phyloP scores from a whole-genome alignment of 2,329 filamentous ascomycete species.

The Colletotrichum sp. region DNA sequence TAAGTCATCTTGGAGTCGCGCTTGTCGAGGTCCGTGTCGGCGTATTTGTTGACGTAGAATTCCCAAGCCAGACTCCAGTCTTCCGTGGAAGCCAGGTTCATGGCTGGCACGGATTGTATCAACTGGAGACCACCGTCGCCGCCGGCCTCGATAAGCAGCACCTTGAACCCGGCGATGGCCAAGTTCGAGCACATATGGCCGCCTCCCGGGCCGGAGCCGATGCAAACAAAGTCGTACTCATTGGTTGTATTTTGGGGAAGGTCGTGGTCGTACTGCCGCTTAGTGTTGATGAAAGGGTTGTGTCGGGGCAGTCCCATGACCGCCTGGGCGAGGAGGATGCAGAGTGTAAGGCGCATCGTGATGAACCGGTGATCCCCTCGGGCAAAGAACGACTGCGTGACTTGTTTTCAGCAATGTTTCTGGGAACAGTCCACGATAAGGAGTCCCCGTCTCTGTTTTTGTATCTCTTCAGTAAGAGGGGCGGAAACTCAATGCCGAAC shows the following conservation, averaged over 20 bases:
- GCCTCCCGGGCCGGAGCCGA: constrained; percentile 62
- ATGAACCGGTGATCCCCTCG: not conserved
- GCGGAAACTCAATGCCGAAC: not conserved
- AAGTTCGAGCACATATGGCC: constrained; percentile 59
- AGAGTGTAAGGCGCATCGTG: not conserved
- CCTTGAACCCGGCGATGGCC: constrained; percentile 59
- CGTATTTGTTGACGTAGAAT: not conserved
- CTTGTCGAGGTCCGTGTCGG: not conserved
- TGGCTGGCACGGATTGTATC: not conserved
- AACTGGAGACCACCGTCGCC: constrained; percentile 49
- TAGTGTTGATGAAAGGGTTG: not conserved
- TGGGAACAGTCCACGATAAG: not conserved
- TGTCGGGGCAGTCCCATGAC: not conserved
- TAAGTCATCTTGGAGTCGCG: not conserved
- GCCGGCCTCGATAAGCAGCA: constrained; percentile 64
- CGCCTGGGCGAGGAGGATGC: not conserved
- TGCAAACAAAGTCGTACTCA: constrained; percentile 61
- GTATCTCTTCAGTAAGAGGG: not conserved
- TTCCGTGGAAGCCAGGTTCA: not conserved
- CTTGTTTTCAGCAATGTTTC: not conserved
- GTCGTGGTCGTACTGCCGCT: not conserved
- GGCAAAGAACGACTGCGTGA: not conserved
- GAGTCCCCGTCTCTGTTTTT: not conserved
- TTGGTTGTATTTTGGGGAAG: not conserved
- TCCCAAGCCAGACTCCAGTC: not conserved